Base-by-base conservation (phyloP, 2,329 filamentous ascomycete genomes). In the Thielaviopsis musarum region DNA sequence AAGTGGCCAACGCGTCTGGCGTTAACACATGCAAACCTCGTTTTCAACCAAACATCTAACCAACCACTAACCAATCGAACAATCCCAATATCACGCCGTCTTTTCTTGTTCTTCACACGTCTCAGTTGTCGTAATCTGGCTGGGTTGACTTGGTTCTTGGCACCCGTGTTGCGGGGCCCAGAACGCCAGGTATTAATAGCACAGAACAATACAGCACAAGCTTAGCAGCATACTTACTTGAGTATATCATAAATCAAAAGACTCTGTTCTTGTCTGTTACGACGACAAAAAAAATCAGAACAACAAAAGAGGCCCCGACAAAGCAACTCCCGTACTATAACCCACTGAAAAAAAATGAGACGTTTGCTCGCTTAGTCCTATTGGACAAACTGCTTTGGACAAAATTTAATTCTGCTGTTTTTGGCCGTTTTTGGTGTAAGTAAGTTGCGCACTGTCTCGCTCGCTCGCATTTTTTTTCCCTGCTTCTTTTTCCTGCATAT, bases 361-460 rank as follows among this genome's bases (percentile, higher is more conserved):
- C 51, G 19, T 54, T 24, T 52, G 19, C 21, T 54, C 57, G 49
- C 49, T 34, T 54, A 58, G 54, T 58, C 49, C 57, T 58, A 54
- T 55, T 54, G 19, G 53, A 60, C 22, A 17, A n/a, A 13, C 30
- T 38, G 45, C 28, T 24, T 52, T 41, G 34, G 34, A 41, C 24
- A 22, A 59, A 52, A 41, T 19, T 21, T 13, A 53, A 19, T 21
- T 54, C 45, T 41, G 21, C 48, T 59, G 49, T n/a, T 48, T 22
- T 49, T 53, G 48, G 19, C 45, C 38, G 45, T 26, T 21, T 45
- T 59, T 28, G 56, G 49, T 54, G 56, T 54, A 52, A 57, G 52
- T 45, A 53, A 34, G 19, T 28, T 7, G 22, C 26, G 10, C 15
- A 54, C 19, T 15, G 28, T 30, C 51, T 49, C 49, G 41, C 53